Percentiles rank a stretch among this genome's conserved stretches.
Evolutionary conservation across 2,329 filamentous ascomycete genomes (phyloP).

Genomic region (Talaromyces amestolkiae): DNA sequence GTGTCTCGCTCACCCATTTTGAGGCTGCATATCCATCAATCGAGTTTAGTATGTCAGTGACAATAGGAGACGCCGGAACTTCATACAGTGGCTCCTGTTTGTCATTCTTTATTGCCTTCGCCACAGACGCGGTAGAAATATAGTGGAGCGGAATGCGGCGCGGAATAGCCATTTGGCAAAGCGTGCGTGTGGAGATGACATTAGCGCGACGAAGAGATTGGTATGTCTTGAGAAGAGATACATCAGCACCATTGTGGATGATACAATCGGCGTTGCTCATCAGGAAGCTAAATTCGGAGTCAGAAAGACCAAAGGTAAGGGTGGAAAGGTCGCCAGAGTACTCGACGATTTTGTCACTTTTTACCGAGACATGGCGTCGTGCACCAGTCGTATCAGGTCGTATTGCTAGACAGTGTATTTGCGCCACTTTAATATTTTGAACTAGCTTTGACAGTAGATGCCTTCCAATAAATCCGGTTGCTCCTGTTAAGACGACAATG

Average conservation of each 20-base stretch:
- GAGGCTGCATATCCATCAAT: conserved; percentile 35
- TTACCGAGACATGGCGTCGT: not conserved
- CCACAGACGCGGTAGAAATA: conserved; percentile 30
- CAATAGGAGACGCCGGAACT: conserved; percentile 19
- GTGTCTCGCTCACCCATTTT: conserved; percentile 43
- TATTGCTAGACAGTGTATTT: conserved; percentile 47
- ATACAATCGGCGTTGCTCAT: conserved; percentile 44
- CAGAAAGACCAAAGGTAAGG: conserved; percentile 35
- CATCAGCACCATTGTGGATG: conserved; percentile 55
- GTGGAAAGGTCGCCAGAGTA: conserved; percentile 40
- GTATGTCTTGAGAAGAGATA: conserved; percentile 31
- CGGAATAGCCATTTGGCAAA: conserved; percentile 23
- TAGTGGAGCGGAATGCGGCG: conserved; percentile 32
- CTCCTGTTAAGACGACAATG: conserved; percentile 29
- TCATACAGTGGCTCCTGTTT: conserved; percentile 3
- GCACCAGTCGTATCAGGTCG: conserved; percentile 4
- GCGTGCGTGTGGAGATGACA: conserved; percentile 25
- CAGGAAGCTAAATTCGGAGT: conserved; percentile 23
- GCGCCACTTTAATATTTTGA: conserved; percentile 28
- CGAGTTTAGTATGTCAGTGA: conserved; percentile 21
- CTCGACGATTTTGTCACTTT: conserved; percentile 32
- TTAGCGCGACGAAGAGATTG: conserved; percentile 27
- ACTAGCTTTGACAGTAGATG: conserved; percentile 41
- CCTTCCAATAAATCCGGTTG: conserved; percentile 40
- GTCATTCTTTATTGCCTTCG: not conserved